These are phyloP conservation scores for Botrytis fragariae DNA, from an alignment of 2,329 filamentous ascomycete genomes.

Conservation along the genomic window DNA sequence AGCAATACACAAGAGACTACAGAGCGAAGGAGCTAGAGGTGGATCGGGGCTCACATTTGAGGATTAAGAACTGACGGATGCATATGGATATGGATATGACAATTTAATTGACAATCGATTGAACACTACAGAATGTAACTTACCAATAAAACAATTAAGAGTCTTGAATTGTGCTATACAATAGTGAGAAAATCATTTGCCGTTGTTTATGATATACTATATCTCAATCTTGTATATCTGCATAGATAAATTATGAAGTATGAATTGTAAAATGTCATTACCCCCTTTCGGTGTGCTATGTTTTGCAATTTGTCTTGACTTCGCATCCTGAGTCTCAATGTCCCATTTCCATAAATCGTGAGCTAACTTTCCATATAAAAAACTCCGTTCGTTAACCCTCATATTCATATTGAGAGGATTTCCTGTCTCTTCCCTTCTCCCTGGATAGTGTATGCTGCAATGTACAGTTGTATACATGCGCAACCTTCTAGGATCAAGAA, in stretches of 20 bases:
- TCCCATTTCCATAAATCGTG: neutral
- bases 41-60: neutral
- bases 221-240: neutral
- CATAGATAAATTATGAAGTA: neutral
- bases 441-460: no score
- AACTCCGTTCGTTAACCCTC: no score
- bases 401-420: neutral
- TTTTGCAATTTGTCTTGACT: neutral
- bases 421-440: neutral
- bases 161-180: neutral
- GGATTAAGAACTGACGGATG: neutral
- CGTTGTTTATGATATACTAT: neutral
- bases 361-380: neutral
- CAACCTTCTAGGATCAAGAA: neutral
- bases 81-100: neutral
- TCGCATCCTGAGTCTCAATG: neutral
- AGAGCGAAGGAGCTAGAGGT: neutral
- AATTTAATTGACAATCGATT: neutral
- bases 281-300: neutral
- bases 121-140: neutral
- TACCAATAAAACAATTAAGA: no score
- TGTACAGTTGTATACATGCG: neutral
- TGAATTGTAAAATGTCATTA: neutral
- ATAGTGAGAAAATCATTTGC: rapidly evolving
- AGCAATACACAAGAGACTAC: neutral